Evolutionary conservation across 2,329 filamentous ascomycete genomes (phyloP), one percentile per base, ranked within the genome.

Genomic region (Talaromyces sp.): DNA sequence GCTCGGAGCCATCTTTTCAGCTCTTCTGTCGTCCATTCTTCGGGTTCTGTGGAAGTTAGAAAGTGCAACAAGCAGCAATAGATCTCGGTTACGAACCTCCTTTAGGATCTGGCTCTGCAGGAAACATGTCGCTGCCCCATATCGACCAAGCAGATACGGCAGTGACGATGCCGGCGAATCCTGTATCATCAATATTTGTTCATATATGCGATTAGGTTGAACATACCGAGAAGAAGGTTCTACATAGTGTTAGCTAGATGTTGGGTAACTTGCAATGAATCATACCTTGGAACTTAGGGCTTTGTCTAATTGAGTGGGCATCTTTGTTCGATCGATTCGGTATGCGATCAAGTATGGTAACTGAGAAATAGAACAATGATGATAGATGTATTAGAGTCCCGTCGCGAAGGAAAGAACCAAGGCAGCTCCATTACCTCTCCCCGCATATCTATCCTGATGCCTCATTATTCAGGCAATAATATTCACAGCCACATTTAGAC

Each of bases 91-190:
- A 59, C 47, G 81, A 87, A 81, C 92, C 85, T 66, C 93, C 93
- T 33, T 82, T 91, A n/a, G 93, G 92, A 74, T 97, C 93, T 57
- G 82, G 67, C 69, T 88, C 82, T 3, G 85, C 77, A 0, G 93
- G 93, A 72, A 97, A 96, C 72, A 97, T 85, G 68, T 94, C 92
- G 62, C 87, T 84, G 64, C 92, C 92, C 88, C 90, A 96, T 71
- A 97, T 94, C 19, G 87, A 85, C 89, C 90, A 97, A 48, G 87
- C 87, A 16, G 92, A 90, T 1, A 90, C 92, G 1, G 90, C 92
- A 7, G 91, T 90, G 14, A 97, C 85, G 61, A 96, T 84, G 10
- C 90, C 91, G 4, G 90, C 88, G 74, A 97, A 97, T 19, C 88
- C 91, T 88, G 79, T 43, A 19, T 22, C 3, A 37, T 64, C 19